Evolutionary conservation across 139 green algal genomes (phyloP), one percentile per base, ranked within the genome.

Genomic region (Chlorella vulgaris): DNA sequence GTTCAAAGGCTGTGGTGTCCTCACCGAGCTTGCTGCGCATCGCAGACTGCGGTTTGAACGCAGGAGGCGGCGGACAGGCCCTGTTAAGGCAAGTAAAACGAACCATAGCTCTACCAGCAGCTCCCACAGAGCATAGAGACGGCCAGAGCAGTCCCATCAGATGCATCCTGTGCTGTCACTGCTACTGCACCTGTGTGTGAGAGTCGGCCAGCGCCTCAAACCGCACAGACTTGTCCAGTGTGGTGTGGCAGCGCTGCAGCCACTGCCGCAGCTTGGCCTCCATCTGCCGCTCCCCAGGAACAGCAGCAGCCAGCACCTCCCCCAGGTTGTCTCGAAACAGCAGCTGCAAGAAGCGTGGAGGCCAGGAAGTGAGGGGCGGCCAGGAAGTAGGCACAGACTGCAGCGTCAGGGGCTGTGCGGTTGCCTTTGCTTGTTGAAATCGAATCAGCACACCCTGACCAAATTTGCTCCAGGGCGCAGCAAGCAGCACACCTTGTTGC

Each of bases 321-420:
- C 60, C 55, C 69, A 96, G 79, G 82, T 93, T 90, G 88, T 96
- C 92, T 0, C 92, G 70, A 66, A 92, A 92, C 68, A 73, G 78
- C 7, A 91, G 85, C 83, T 86, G 80, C 39, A n/a, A 69, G 19
- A 15, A 58, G n/a, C n/a, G n/a, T n/a, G n/a, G n/a, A n/a, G n/a
- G n/a, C n/a, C n/a, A n/a, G n/a, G n/a, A n/a, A n/a, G n/a, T n/a
- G n/a, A n/a, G n/a, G n/a, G n/a, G n/a, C n/a, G n/a, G n/a, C n/a
- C n/a, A n/a, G n/a, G n/a, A n/a, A n/a, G n/a, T n/a, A n/a, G n/a
- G n/a, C n/a, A n/a, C n/a, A n/a, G n/a, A n/a, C n/a, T n/a, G n/a
- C n/a, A n/a, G n/a, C n/a, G n/a, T n/a, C n/a, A n/a, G n/a, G n/a
- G n/a, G n/a, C n/a, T n/a, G n/a, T n/a, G n/a, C n/a, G n/a, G n/a